These are phyloP conservation scores for Scheffersomyces quercinus DNA, from an alignment of 1,139 yeast genomes.

Conservation along the genomic window DNA sequence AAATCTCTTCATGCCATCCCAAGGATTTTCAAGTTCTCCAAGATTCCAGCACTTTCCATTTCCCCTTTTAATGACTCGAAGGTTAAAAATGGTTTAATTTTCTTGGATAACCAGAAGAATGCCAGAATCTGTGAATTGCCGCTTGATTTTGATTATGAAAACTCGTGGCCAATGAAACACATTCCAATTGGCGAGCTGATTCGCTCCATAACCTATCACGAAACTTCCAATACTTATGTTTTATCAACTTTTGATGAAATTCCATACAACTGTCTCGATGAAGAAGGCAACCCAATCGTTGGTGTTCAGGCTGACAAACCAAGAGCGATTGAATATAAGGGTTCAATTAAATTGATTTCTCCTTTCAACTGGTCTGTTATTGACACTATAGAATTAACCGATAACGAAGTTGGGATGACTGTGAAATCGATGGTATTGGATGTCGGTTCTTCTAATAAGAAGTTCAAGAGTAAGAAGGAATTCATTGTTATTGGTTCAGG, in stretches of 20 bases:
- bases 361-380: slow-evolving; percentile 78
- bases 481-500: slow-evolving; percentile 80
- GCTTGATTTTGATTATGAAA: slow-evolving; percentile 54
- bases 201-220: slow-evolving; percentile 72
- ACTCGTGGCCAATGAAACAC: slow-evolving; percentile 60
- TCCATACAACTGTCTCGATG: slow-evolving; percentile 70
- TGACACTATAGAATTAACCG: slow-evolving; percentile 65
- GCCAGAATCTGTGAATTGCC: slow-evolving; percentile 72
- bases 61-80: slow-evolving; percentile 48
- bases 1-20: slow-evolving; percentile 68
- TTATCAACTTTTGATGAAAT: slow-evolving; percentile 63
- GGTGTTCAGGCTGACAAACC: slow-evolving; percentile 54
- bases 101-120: slow-evolving; percentile 68
- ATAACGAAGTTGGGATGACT: slow-evolving; percentile 65
- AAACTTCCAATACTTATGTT: slow-evolving; percentile 61
- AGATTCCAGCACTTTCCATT: slow-evolving; percentile 63
- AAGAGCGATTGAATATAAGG: slow-evolving; percentile 57
- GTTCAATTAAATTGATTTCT: slow-evolving; percentile 65
- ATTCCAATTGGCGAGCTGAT: slow-evolving; percentile 63
- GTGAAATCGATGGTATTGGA: slow-evolving; percentile 62
- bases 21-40: slow-evolving; percentile 66
- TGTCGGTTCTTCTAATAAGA: slow-evolving; percentile 46
- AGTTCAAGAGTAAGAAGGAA: slow-evolving; percentile 62
- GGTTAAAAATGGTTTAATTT: slow-evolving; percentile 59
- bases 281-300: slow-evolving; percentile 65